phyloP scores from a whole-genome alignment of 371 early-diverging fungal genomes.

The Lichtheimia ornata region DNA sequence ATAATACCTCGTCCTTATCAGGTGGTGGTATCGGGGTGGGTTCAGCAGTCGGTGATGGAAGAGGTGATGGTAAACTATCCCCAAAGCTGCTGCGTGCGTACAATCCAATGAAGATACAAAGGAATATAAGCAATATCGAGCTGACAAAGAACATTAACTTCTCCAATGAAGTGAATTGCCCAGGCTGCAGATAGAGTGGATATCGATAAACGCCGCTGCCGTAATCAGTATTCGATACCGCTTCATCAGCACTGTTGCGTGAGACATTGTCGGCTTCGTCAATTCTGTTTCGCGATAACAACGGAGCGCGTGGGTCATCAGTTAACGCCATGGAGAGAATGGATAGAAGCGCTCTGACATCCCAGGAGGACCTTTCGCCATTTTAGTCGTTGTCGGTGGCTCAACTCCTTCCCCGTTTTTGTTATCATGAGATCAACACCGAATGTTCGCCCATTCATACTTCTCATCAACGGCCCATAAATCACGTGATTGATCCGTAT shows the following conservation, averaged over 20 bases:
- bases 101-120: slow-evolving; percentile 44
- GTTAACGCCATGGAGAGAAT: slow-evolving; percentile 6
- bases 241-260: slow-evolving; percentile 14
- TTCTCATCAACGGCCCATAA: too few species aligned
- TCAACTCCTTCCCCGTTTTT: too few species aligned
- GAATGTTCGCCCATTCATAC: too few species aligned
- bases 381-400: too few species aligned
- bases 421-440: too few species aligned
- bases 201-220: slow-evolving; percentile 35
- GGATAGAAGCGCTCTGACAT: too few species aligned
- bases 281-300: slow-evolving; percentile 20
- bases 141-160: slow-evolving; percentile 49
- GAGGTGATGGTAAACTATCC: slow-evolving; percentile 18
- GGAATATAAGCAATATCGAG: slow-evolving; percentile 35
- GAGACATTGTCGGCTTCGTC: slow-evolving; percentile 20
- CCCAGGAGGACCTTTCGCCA: too few species aligned
- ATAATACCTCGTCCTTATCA: slow-evolving; percentile 17
- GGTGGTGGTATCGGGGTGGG: slow-evolving; percentile 22
- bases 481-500: too few species aligned
- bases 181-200: slow-evolving; percentile 43
- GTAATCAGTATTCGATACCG: slow-evolving; percentile 21
- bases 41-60: slow-evolving; percentile 7
- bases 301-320: slow-evolving; percentile 20
- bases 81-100: slow-evolving; percentile 42
- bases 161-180: slow-evolving; percentile 49